Percentiles rank a stretch among this genome's conserved stretches.
These are phyloP conservation scores for Trametes cubensis DNA, from an alignment of 768 basidiomycete genomes.

Conservation along the genomic window DNA sequence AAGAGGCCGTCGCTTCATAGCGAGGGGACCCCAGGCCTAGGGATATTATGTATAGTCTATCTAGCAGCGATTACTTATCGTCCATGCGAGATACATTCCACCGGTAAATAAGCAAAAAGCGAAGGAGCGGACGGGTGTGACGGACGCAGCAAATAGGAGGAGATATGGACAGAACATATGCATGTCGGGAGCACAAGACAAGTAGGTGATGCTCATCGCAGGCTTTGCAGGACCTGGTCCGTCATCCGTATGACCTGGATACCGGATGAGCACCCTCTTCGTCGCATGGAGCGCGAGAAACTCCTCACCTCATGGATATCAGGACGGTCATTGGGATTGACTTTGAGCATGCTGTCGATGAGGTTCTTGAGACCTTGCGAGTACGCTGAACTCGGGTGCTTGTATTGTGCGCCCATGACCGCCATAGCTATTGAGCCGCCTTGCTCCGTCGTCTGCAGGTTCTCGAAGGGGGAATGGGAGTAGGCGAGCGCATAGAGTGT, in stretches of 20 bases:
- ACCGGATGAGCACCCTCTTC: no score
- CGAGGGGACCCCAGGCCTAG: neutral
- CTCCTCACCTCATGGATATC: conserved; percentile 78
- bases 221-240: conserved; percentile 60
- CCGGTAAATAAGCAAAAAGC: conserved; percentile 11
- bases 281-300: no score
- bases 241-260: conserved; percentile 67
- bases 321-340: conserved; percentile 81
- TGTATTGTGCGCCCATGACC: conserved; percentile 90
- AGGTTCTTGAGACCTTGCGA: conserved; percentile 81
- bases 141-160: conserved; percentile 3
- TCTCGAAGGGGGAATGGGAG: conserved; percentile 96
- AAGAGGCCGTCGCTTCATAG: conserved; percentile 2
- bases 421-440: conserved; percentile 99
- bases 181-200: neutral
- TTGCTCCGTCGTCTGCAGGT: conserved; percentile 86
- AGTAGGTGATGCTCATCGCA: conserved; percentile 39
- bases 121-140: conserved; percentile 15
- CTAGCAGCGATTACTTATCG: conserved; percentile 22
- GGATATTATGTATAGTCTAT: conserved; percentile 15
- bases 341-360: conserved; percentile 83
- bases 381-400: conserved; percentile 85
- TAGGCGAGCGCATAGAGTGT: conserved; percentile 94
- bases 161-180: conserved; percentile 8
- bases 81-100: conserved; percentile 23